Conservation (phyloP, 345 rosid genomes). For the Euclidium syriacum region DNA sequence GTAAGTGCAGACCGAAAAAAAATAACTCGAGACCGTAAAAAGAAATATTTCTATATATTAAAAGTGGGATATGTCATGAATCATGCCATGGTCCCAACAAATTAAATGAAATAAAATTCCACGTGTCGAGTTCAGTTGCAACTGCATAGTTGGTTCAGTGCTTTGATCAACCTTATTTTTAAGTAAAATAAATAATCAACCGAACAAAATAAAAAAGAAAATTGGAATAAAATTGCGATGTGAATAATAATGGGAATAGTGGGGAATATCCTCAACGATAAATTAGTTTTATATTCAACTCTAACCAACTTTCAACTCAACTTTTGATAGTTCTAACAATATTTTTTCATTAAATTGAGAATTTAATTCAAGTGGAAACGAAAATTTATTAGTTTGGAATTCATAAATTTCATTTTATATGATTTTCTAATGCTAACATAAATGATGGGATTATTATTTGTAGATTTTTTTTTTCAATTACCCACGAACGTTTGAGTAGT, state of each 20-base stretch:
- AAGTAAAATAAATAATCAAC: background rate
- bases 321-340: constrained; percentile 23
- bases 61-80: constrained; percentile 11
- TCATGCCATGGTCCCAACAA: constrained; percentile 23
- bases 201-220: constrained; percentile 7
- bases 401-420: background rate
- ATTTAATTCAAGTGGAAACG: background rate
- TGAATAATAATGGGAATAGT: constrained; percentile 3
- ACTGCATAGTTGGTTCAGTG: constrained; percentile 31
- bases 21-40: background rate
- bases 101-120: background rate
- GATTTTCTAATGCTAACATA: background rate
- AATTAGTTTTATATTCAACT: constrained; percentile 6
- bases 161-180: constrained; percentile 8
- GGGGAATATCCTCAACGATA: constrained; percentile 23
- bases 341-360: constrained; percentile 11
- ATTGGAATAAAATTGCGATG: constrained; percentile 14
- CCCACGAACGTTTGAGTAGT: too few relatives aligned
- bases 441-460: background rate
- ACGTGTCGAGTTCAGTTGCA: constrained; percentile 27
- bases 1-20: background rate
- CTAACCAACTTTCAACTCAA: constrained; percentile 33
- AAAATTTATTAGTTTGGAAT: background rate
- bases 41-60: background rate
- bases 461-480: background rate